These are phyloP conservation scores for Naganishia kalamii DNA, from an alignment of 768 basidiomycete genomes.

Conservation along the genomic window DNA sequence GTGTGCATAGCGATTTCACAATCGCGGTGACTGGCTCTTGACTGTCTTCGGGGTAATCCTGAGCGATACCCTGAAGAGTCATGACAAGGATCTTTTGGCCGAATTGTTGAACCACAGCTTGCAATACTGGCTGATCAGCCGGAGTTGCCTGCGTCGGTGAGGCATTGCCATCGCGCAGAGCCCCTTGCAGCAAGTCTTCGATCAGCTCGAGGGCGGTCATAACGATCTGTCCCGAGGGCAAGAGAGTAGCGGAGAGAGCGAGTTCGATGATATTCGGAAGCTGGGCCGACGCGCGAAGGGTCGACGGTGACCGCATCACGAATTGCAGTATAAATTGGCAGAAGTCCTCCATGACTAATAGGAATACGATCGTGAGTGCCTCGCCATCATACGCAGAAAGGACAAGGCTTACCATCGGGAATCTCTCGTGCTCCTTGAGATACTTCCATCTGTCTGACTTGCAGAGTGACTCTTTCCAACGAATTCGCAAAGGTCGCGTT, in stretches of 20 bases:
- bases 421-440: slow-evolving; percentile 64
- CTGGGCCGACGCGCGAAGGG: slow-evolving; percentile 69
- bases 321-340: slow-evolving; percentile 69
- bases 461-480: slow-evolving; percentile 70
- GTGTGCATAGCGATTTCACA: slow-evolving; percentile 60
- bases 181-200: slow-evolving; percentile 67
- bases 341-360: slow-evolving; percentile 86
- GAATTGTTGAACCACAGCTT: slow-evolving; percentile 39
- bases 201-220: slow-evolving; percentile 75
- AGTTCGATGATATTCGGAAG: slow-evolving; percentile 74
- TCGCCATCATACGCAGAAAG: background rate
- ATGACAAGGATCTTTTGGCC: slow-evolving; percentile 65
- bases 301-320: slow-evolving; percentile 61
- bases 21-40: slow-evolving; percentile 67
- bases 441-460: slow-evolving; percentile 63
- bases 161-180: slow-evolving; percentile 36
- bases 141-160: background rate
- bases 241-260: slow-evolving; percentile 68
- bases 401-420: slow-evolving; percentile 68
- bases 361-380: background rate
- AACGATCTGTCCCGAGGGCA: slow-evolving; percentile 74
- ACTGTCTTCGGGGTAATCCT: slow-evolving; percentile 82
- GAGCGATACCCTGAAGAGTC: slow-evolving; percentile 69
- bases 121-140: slow-evolving; percentile 34
- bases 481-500: slow-evolving; percentile 57